Percentiles rank a stretch among this genome's conserved stretches.
Conservation (phyloP, 176 grass and related monocot species). For the Cymbopogon citratus region DNA sequence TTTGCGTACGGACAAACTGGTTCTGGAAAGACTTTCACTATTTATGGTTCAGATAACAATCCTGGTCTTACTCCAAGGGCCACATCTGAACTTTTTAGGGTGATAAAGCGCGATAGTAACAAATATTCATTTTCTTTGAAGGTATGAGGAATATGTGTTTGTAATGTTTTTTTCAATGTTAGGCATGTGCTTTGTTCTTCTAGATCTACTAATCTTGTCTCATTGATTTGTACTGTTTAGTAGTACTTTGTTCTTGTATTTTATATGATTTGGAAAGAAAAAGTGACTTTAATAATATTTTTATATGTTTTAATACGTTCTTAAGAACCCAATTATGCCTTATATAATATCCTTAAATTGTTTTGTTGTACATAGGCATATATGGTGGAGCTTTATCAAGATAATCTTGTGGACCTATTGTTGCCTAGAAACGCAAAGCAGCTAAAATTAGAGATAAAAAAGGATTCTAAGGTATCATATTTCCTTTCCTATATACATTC, state of each 20-base stretch:
- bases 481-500: neutral
- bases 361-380: constrained; percentile 54
- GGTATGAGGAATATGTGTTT: constrained; percentile 44
- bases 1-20: constrained; percentile 99
- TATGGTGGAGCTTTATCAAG: constrained; percentile 98
- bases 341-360: constrained; percentile 3
- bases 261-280: neutral
- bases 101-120: constrained; percentile 86
- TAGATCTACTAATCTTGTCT: too few relatives aligned
- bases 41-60: constrained; percentile 87
- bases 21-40: constrained; percentile 97
- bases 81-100: constrained; percentile 89
- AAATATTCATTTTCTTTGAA: constrained; percentile 98
- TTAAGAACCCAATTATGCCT: neutral
- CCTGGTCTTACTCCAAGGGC: constrained; percentile 90
- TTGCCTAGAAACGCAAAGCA: constrained; percentile 67
- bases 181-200: too few relatives aligned
- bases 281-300: neutral
- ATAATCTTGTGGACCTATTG: constrained; percentile 87
- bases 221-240: neutral
- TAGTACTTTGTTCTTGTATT: neutral
- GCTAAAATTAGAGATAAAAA: constrained; percentile 90
- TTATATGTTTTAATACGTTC: neutral
- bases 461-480: constrained; percentile 77
- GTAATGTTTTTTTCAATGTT: neutral